Evolutionary conservation across 2,329 filamentous ascomycete species (phyloP).

Genomic region (Talaromyces atroroseus): DNA sequence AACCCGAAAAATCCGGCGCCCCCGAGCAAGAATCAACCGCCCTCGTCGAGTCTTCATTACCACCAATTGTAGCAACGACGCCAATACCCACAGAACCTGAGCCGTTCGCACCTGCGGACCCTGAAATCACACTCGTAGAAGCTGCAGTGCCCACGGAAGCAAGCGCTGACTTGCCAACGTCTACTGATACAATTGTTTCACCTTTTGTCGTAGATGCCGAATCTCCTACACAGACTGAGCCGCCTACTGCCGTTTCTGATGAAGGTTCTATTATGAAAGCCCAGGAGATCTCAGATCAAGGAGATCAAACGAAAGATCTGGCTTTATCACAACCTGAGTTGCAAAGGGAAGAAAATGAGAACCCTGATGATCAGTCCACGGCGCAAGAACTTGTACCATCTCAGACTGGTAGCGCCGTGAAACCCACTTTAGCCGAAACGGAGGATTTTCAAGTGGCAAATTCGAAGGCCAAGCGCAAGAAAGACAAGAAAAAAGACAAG

Average conservation of each 20-base stretch:
- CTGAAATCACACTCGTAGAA: neutral
- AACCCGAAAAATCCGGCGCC: neutral
- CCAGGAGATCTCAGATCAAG: neutral
- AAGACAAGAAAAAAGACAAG: slow-evolving; percentile 32
- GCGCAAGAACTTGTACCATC: neutral
- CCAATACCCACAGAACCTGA: neutral
- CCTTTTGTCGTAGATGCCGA: neutral
- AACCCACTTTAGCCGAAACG: neutral
- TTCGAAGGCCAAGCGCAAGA: slow-evolving; percentile 27
- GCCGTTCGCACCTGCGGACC: neutral
- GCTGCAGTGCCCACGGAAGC: neutral
- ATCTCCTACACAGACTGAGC: neutral
- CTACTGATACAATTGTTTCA: neutral
- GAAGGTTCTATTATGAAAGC: neutral
- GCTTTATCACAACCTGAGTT: neutral
- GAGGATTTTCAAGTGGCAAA: slow-evolving; percentile 7
- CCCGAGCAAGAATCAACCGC: neutral
- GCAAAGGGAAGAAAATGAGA: neutral
- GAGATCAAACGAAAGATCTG: neutral
- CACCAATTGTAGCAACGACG: neutral
- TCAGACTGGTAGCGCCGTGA: neutral
- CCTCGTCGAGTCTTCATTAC: neutral
- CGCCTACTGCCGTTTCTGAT: neutral
- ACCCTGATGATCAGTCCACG: neutral
- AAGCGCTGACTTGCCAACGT: neutral